phyloP scores from a whole-genome alignment of 1,139 yeast species.

The Pichia sp. region DNA sequence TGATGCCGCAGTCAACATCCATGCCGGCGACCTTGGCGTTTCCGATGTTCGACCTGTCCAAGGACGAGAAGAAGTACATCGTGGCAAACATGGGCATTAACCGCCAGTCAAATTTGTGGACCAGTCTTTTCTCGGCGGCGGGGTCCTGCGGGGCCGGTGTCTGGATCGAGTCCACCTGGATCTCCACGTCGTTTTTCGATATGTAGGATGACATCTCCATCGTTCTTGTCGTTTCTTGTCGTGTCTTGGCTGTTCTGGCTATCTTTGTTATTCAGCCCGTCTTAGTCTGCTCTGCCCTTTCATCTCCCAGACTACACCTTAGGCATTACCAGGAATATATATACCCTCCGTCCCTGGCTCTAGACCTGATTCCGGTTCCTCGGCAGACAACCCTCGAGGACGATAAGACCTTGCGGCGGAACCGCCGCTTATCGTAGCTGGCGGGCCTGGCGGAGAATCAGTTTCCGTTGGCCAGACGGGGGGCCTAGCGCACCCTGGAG shows the following conservation, averaged over 20 bases:
- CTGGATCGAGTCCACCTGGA: constrained; percentile 2
- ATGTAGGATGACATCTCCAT: neutral
- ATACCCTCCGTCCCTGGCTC: neutral
- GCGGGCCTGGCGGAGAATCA: neutral
- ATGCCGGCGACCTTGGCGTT: constrained; percentile 27
- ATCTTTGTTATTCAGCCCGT: no score
- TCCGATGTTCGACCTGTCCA: constrained; percentile 21
- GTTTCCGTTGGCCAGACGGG: no score
- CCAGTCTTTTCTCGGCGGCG: constrained; percentile 5
- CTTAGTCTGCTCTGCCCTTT: no score
- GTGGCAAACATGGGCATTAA: constrained; percentile 15
- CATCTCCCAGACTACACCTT: no score
- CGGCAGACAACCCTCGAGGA: neutral
- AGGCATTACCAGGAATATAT: no score
- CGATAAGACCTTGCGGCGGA: neutral
- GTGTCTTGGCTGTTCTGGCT: no score
- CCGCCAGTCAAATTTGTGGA: constrained; percentile 13
- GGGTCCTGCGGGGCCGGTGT: neutral
- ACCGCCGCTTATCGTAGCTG: neutral
- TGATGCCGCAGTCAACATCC: constrained; percentile 20
- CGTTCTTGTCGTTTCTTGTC: neutral
- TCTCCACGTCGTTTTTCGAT: neutral
- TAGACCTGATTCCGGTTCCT: no score
- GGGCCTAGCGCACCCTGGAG: no score
- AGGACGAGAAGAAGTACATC: constrained; percentile 14